Conservation (phyloP, 2,329 filamentous ascomycete genomes). For the Diaporthe longicolla region DNA sequence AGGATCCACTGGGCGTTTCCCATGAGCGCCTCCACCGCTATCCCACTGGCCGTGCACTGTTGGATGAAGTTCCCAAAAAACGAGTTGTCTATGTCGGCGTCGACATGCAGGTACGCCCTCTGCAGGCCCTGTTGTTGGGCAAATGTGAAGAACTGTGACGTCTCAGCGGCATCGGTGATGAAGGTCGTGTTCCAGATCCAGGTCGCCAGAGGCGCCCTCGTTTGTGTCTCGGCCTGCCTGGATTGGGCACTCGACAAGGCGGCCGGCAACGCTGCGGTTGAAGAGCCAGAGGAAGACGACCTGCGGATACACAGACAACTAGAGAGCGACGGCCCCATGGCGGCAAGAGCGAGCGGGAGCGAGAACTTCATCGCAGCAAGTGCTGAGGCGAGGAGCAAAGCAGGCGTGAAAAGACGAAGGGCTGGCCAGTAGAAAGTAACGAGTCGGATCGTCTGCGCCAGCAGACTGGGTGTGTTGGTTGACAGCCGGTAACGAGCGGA, state of each 20-base stretch:
- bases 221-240: conserved; percentile 8
- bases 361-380: conserved; percentile 9
- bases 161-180: conserved; percentile 21
- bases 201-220: conserved; percentile 21
- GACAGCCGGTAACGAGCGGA: background rate
- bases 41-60: conserved; percentile 25
- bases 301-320: background rate
- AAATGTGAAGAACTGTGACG: conserved; percentile 28
- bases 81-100: conserved; percentile 28
- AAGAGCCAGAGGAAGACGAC: background rate
- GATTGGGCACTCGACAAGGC: background rate
- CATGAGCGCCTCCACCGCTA: conserved; percentile 33
- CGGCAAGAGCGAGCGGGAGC: conserved; percentile 12
- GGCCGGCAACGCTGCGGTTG: background rate
- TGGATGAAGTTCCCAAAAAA: conserved; percentile 24
- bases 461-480: background rate
- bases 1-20: conserved; percentile 29
- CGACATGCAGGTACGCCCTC: conserved; percentile 33
- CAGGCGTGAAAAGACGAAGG: background rate
- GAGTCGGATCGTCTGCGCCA: conserved; percentile 2
- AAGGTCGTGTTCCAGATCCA: conserved; percentile 36
- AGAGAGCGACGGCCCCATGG: conserved; percentile 14
- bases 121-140: conserved; percentile 31
- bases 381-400: background rate
- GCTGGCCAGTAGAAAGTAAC: background rate